Evolutionary conservation across 2,329 filamentous ascomycete genomes (phyloP), one percentile per base, ranked within the genome.

Genomic region (Fusarium verrucosum): DNA sequence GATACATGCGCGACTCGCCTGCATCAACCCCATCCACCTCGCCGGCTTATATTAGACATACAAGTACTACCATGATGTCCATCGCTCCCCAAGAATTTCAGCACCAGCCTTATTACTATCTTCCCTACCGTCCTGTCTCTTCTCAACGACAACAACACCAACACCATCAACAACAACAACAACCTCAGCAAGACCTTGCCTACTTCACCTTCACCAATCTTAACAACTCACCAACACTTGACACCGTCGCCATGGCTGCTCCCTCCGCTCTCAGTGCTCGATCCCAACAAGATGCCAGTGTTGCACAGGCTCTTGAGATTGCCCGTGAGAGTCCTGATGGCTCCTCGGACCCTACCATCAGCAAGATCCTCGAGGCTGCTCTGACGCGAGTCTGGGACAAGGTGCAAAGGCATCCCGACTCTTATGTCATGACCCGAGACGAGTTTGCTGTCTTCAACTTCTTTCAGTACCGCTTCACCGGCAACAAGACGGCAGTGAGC

Each of bases 401-500:
- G 69, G 83, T 96, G 54, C 79, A 88, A 69, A 80, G 81, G 5
- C 80, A 89, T 28, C 90, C 90, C 2, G 78, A 85, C 46, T 81
- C 81, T n/a, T 96, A 94, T 76, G 77, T 95, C 65, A 87, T 96
- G 80, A 87, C 82, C 30, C 82, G 84, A 62, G 87, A 92, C 76
- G 92, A 96, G 78, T 96, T 95, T 72, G 87, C 91, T 51, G 83
- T 96, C 59, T 93, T 96, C 85, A 96, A 95, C 80, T 94, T 89
- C 77, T 94, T 90, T 76, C 89, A 91, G 62, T 78, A 84, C 62
- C 85, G 89, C 10, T 92, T 90, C 72, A 75, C 79, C 26, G 85
- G 85, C 58, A 75, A 83, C 65, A 72, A 78, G 64, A 69, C 79
- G n/a, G 82, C 82, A 36, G 72, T 78, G n/a, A 76, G 74, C 33